These are phyloP conservation scores for Aspergillus steynii DNA, from an alignment of 495 filamentous ascomycete genomes.

Conservation along the genomic window DNA sequence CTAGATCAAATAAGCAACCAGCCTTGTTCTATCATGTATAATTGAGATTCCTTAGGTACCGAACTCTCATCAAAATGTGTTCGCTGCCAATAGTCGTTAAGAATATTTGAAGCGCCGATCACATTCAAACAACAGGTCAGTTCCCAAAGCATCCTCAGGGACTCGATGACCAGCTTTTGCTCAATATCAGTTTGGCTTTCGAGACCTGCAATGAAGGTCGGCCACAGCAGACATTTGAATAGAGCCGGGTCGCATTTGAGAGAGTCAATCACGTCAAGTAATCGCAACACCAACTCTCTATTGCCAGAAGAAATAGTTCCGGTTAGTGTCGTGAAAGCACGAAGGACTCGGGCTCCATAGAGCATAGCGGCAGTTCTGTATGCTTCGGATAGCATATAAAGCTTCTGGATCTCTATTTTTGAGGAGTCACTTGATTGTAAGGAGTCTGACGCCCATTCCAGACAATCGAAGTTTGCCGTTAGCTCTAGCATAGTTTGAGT, in stretches of 20 bases:
- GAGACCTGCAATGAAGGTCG: constrained; percentile 52
- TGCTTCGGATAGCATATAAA: constrained; percentile 12
- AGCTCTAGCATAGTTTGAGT: constrained; percentile 13
- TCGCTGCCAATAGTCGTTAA: neutral
- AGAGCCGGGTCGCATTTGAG: constrained; percentile 41
- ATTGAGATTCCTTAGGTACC: constrained; percentile 5
- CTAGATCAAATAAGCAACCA: constrained; percentile 14
- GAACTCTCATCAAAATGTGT: neutral
- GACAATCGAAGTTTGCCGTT: constrained; percentile 19
- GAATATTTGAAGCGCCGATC: constrained; percentile 22
- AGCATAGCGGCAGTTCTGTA: constrained; percentile 22
- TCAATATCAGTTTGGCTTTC: constrained; percentile 23
- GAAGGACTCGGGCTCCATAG: constrained; percentile 21
- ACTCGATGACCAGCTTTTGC: constrained; percentile 12
- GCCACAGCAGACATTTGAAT: constrained; percentile 56
- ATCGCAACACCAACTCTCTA: constrained; percentile 34
- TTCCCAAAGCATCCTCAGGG: constrained; percentile 24
- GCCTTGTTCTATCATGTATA: constrained; percentile 10
- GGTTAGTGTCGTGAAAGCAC: neutral
- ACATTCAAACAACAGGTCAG: constrained; percentile 30
- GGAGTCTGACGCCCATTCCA: constrained; percentile 18
- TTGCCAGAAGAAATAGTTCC: neutral
- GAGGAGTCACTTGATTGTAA: constrained; percentile 30
- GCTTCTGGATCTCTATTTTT: constrained; percentile 19
- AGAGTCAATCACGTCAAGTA: constrained; percentile 37